These are phyloP conservation scores for Amanita molliuscula DNA, from an alignment of 768 basidiomycete genomes.

Conservation along the genomic window DNA sequence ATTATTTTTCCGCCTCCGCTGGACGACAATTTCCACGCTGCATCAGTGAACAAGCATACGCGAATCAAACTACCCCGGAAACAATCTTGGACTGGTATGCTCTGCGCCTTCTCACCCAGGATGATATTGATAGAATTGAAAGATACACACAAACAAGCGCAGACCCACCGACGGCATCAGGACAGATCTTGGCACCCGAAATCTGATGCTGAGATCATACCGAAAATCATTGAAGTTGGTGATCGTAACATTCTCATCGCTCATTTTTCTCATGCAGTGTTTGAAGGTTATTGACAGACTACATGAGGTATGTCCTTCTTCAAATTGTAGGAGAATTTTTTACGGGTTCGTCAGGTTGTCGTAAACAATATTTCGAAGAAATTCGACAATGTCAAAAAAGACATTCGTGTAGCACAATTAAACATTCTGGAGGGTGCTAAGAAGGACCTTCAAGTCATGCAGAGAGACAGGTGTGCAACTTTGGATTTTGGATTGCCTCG, in stretches of 20 bases:
- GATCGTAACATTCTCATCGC: neutral
- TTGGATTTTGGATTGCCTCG: neutral
- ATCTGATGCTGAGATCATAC: neutral
- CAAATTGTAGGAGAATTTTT: neutral
- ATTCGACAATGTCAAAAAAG: constrained; percentile 36
- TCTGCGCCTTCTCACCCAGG: neutral
- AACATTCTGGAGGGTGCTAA: constrained; percentile 36
- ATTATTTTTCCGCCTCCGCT: neutral
- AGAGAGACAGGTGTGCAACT: constrained; percentile 27
- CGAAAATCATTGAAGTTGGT: constrained; percentile 33
- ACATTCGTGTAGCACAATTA: constrained; percentile 33
- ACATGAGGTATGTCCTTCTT: constrained; percentile 24
- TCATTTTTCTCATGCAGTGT: neutral
- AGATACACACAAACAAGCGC: neutral
- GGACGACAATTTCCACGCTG: neutral
- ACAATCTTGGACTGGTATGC: neutral
- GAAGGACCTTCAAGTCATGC: constrained; percentile 34
- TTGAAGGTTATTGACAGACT: constrained; percentile 42
- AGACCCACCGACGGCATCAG: neutral
- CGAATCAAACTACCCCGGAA: neutral
- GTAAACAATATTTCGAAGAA: constrained; percentile 33
- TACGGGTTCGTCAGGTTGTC: constrained; percentile 27
- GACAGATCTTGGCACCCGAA: neutral
- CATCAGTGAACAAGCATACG: neutral
- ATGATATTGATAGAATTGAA: neutral